Conservation (phyloP, 2,329 filamentous ascomycete genomes). For the Shiraia bambusicola region DNA sequence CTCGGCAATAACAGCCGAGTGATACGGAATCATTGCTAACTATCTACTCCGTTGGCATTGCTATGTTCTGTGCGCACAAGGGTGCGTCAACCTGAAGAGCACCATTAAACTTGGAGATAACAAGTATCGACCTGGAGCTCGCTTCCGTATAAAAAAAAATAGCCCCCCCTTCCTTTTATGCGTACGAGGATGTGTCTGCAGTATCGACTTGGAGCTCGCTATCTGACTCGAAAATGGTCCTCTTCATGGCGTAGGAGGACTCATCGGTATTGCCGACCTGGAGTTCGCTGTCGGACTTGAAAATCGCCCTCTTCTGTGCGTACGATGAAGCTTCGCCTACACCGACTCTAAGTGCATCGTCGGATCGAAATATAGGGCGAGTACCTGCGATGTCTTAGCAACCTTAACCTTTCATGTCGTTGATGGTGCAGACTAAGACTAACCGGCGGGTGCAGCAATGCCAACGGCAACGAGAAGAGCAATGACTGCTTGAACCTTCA, state of each 20-base stretch:
- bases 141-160: neutral
- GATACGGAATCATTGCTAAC: neutral
- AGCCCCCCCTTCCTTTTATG: slow-evolving; percentile 1
- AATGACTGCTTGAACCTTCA: neutral
- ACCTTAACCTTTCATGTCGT: neutral
- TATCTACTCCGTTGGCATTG: neutral
- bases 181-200: slow-evolving; percentile 3
- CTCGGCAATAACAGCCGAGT: neutral
- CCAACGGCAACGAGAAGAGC: slow-evolving; percentile 1
- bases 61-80: slow-evolving; percentile 2
- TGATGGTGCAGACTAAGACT: neutral
- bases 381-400: neutral
- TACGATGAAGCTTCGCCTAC: neutral
- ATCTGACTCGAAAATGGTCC: slow-evolving; percentile 2
- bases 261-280: slow-evolving; percentile 1
- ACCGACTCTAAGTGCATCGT: slow-evolving; percentile 1
- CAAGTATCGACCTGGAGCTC: slow-evolving; percentile 1
- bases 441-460: slow-evolving; percentile 1
- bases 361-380: neutral
- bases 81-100: slow-evolving; percentile 1
- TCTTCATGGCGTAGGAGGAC: slow-evolving; percentile 1
- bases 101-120: neutral
- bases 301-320: slow-evolving; percentile 1
- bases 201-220: slow-evolving; percentile 3
- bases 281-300: slow-evolving; percentile 1